A percentile compares a stretch with the other conserved stretches of the same genome.
Evolutionary conservation across 225 moss, liverwort and hornwort species (phyloP).

Genomic region (Pleurozium schreberi): DNA sequence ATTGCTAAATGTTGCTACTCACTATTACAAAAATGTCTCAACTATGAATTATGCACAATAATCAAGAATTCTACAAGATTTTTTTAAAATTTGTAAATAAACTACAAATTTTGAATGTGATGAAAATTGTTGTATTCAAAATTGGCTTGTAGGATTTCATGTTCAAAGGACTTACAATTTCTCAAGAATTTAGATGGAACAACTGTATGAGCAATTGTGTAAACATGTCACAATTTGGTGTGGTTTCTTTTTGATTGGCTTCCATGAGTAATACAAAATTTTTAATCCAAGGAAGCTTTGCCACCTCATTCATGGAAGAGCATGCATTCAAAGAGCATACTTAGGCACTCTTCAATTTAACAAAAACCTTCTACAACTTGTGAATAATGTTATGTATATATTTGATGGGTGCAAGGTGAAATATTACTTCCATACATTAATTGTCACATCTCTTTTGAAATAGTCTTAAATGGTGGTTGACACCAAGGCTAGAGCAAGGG

Average conservation of each 20-base stretch:
- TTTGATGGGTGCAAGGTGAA: neutral
- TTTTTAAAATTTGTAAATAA: neutral
- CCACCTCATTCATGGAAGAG: no score
- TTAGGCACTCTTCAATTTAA: neutral
- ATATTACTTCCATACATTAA: neutral
- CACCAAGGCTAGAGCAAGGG: neutral
- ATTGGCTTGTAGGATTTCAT: neutral
- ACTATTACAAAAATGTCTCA: neutral
- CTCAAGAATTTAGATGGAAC: neutral
- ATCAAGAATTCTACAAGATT: neutral
- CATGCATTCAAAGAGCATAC: fast-evolving
- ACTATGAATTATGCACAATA: neutral
- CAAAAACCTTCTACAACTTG: neutral
- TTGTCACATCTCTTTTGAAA: no score
- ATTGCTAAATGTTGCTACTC: neutral
- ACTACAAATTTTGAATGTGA: neutral
- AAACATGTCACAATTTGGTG: neutral
- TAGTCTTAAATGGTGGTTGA: neutral
- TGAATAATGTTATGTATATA: neutral
- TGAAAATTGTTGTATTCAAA: neutral
- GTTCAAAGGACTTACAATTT: neutral
- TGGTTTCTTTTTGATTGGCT: fast-evolving
- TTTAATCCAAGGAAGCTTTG: neutral
- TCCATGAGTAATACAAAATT: no score
- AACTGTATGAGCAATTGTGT: neutral